Conservation (phyloP, 441 rosid species). For the Pelargonium citronellum region DNA sequence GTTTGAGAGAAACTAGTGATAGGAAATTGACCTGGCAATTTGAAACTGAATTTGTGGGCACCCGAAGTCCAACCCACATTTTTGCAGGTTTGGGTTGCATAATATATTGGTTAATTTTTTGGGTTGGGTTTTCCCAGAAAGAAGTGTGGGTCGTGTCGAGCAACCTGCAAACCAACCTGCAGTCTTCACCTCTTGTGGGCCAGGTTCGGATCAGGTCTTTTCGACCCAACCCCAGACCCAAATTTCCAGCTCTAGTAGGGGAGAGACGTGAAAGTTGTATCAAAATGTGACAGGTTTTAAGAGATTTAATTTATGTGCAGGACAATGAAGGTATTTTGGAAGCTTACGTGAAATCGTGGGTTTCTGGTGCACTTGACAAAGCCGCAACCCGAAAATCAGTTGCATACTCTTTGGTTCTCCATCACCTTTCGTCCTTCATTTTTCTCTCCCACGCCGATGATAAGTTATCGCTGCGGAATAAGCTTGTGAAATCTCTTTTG, state of each 20-base stretch:
- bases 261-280: not conserved
- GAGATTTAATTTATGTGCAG: slow-evolving; percentile 30
- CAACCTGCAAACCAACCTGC: too few relatives aligned
- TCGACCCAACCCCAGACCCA: too few relatives aligned
- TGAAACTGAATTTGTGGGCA: too few relatives aligned
- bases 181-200: too few relatives aligned
- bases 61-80: too few relatives aligned
- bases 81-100: too few relatives aligned
- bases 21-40: too few relatives aligned
- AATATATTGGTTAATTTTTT: too few relatives aligned
- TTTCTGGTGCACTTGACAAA: slow-evolving; percentile 69
- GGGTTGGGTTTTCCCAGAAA: too few relatives aligned
- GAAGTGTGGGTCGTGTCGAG: too few relatives aligned
- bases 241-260: not conserved
- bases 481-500: slow-evolving; percentile 59
- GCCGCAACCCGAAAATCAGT: slow-evolving; percentile 56
- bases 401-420: slow-evolving; percentile 54
- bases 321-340: slow-evolving; percentile 64
- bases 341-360: slow-evolving; percentile 79
- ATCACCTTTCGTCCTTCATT: slow-evolving; percentile 63
- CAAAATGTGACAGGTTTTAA: not conserved
- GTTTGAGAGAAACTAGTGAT: too few relatives aligned
- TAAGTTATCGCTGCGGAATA: slow-evolving; percentile 37
- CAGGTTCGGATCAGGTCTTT: too few relatives aligned
- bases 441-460: slow-evolving; percentile 33